phyloP scores from a whole-genome alignment of 208 protist species.

The Acanthamoeba culbertsoni region DNA sequence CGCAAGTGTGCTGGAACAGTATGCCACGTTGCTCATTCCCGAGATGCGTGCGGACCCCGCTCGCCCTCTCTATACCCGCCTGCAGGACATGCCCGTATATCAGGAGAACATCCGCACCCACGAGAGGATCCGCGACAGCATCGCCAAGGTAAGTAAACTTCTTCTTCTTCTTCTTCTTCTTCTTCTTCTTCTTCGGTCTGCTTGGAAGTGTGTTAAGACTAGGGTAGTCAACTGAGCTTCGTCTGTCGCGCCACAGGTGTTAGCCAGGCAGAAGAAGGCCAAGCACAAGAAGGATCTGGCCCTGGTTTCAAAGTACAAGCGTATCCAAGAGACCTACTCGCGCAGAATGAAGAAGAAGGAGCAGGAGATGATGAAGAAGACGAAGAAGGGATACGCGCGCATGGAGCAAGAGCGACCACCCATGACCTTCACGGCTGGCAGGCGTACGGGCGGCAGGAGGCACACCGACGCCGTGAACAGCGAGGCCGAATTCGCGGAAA shows the following conservation, averaged over 20 bases:
- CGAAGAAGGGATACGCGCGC: not conserved
- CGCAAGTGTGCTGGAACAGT: conserved; percentile 40
- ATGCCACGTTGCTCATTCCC: conserved; percentile 50
- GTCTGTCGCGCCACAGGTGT: not conserved
- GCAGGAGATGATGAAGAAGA: not conserved
- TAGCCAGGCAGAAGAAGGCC: conserved; percentile 1
- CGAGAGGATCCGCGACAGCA: conserved; percentile 2
- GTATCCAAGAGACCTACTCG: not conserved
- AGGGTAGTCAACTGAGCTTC: not conserved
- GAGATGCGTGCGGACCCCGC: conserved; percentile 1
- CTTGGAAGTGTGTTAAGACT: no score
- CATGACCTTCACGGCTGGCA: not conserved
- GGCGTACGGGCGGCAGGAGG: not conserved
- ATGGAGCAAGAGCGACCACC: not conserved
- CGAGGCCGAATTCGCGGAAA: conserved; percentile 45
- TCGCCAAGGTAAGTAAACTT: conserved; percentile 37
- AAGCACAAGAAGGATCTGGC: conserved; percentile 29
- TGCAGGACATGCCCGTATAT: conserved; percentile 7
- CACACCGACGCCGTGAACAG: conserved; percentile 46
- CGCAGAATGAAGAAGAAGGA: conserved; percentile 50
- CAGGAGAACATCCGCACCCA: conserved; percentile 46
- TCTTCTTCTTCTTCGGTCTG: no score
- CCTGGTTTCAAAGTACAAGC: conserved; percentile 22
- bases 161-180: no score
- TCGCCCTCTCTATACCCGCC: not conserved